Evolutionary conservation across 208 protist species (phyloP).

Genomic region (Crithidia expoeki): DNA sequence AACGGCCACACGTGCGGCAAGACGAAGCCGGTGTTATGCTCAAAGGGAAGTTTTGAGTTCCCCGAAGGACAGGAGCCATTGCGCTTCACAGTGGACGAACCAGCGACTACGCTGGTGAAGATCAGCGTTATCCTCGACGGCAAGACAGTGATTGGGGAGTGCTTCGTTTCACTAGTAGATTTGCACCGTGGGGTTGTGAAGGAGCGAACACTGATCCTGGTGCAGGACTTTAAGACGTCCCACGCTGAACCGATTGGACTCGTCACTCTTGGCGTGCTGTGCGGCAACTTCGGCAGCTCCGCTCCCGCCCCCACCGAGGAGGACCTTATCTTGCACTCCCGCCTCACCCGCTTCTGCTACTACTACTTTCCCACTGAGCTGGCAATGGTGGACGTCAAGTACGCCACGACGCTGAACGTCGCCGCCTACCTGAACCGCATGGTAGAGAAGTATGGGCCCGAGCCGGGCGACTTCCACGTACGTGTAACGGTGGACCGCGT

Average conservation of each 20-base stretch:
- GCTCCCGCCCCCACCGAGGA: conserved; percentile 38
- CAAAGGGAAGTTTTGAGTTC: conserved; percentile 54
- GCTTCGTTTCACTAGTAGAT: conserved; percentile 60
- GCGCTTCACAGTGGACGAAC: conserved; percentile 52
- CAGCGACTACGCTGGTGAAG: conserved; percentile 46
- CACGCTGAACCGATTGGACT: conserved; percentile 57
- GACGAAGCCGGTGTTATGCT: conserved; percentile 36
- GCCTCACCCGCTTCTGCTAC: conserved; percentile 69
- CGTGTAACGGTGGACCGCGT: conserved; percentile 57
- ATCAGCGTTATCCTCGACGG: conserved; percentile 55
- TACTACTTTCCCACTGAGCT: conserved; percentile 74
- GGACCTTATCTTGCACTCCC: conserved; percentile 49
- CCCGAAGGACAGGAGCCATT: conserved; percentile 35
- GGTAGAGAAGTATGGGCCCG: conserved; percentile 73
- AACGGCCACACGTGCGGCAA: conserved; percentile 42
- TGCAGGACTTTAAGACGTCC: conserved; percentile 42
- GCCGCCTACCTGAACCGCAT: conserved; percentile 65
- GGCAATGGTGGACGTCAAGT: conserved; percentile 62
- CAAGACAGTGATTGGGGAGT: conserved; percentile 56
- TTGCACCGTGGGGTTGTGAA: conserved; percentile 55
- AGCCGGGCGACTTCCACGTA: conserved; percentile 62
- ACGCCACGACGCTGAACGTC: conserved; percentile 66
- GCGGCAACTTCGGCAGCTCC: conserved; percentile 53
- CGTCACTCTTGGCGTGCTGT: conserved; percentile 63
- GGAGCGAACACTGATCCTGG: conserved; percentile 70